Conservation (phyloP, 2,329 filamentous ascomycete genomes). For the Penicillium concentricum region DNA sequence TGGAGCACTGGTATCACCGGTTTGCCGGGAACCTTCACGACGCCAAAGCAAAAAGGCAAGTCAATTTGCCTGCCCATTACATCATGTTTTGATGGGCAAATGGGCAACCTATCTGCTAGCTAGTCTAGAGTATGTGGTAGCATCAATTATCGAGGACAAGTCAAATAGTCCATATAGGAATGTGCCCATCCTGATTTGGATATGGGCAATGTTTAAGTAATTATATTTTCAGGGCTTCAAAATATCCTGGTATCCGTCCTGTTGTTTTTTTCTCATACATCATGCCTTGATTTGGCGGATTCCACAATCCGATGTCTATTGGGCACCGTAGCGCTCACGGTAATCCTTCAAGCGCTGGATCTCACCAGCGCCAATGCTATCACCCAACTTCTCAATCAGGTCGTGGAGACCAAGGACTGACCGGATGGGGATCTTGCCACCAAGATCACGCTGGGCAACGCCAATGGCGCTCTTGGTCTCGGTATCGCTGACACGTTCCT, state of each 20-base stretch:
- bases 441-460: conserved; percentile 77
- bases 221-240: conserved; percentile 8
- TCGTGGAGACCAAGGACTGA: conserved; percentile 72
- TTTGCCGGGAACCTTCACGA: background rate
- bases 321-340: conserved; percentile 49
- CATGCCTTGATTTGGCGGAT: conserved; percentile 8
- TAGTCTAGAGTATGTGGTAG: background rate
- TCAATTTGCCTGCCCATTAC: background rate
- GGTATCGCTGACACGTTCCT: conserved; percentile 60
- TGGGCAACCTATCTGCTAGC: conserved; percentile 2
- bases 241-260: conserved; percentile 26
- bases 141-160: background rate
- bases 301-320: conserved; percentile 21
- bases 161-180: background rate
- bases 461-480: conserved; percentile 76
- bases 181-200: background rate
- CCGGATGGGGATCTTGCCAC: conserved; percentile 68
- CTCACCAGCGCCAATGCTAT: conserved; percentile 61
- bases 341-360: conserved; percentile 72
- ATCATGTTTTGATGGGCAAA: background rate
- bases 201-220: background rate
- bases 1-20: conserved; percentile 3
- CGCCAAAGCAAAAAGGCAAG: background rate
- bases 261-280: conserved; percentile 24
- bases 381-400: conserved; percentile 68